These are phyloP conservation scores for Phytophthora litchii DNA, from an alignment of 352 stramenopile species.

Conservation along the genomic window DNA sequence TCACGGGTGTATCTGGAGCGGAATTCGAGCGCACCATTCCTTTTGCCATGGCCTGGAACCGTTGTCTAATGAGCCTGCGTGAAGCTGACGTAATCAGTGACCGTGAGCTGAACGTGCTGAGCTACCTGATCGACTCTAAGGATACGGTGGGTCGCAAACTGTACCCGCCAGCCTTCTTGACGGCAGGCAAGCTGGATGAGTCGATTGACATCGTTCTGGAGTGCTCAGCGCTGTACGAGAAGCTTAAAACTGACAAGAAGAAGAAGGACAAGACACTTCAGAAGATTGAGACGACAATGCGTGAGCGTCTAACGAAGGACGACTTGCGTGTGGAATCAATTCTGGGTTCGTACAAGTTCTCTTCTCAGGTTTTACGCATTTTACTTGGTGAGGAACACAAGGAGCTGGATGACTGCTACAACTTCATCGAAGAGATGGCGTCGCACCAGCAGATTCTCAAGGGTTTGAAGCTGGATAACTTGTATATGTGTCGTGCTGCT, in stretches of 20 bases:
- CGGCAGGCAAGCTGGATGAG: slow-evolving; percentile 81
- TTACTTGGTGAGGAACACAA: slow-evolving; percentile 86
- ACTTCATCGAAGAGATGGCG: slow-evolving; percentile 86
- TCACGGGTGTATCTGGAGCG: slow-evolving; percentile 75
- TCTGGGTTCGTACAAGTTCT: slow-evolving; percentile 89
- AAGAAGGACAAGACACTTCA: slow-evolving; percentile 88
- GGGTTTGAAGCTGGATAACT: slow-evolving; percentile 75
- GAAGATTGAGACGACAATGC: slow-evolving; percentile 87
- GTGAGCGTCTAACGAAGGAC: slow-evolving; percentile 80
- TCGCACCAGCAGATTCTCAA: slow-evolving; percentile 76
- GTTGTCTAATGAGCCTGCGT: slow-evolving; percentile 70
- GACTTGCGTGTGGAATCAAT: slow-evolving; percentile 83
- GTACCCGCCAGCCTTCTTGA: slow-evolving; percentile 82
- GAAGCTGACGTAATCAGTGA: slow-evolving; percentile 84
- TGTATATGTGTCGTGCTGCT: slow-evolving; percentile 70
- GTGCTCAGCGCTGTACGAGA: slow-evolving; percentile 79
- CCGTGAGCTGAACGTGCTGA: slow-evolving; percentile 82
- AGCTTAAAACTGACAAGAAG: slow-evolving; percentile 85
- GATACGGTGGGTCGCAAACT: slow-evolving; percentile 70
- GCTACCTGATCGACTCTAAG: slow-evolving; percentile 85
- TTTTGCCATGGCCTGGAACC: slow-evolving; percentile 89
- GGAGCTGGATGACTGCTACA: slow-evolving; percentile 81
- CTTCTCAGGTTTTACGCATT: slow-evolving; percentile 78
- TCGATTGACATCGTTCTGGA: slow-evolving; percentile 88
- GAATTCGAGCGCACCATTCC: slow-evolving; percentile 85